These are phyloP conservation scores for Cucumis melo DNA, from an alignment of 306 rosid genomes.

Conservation along the genomic window DNA sequence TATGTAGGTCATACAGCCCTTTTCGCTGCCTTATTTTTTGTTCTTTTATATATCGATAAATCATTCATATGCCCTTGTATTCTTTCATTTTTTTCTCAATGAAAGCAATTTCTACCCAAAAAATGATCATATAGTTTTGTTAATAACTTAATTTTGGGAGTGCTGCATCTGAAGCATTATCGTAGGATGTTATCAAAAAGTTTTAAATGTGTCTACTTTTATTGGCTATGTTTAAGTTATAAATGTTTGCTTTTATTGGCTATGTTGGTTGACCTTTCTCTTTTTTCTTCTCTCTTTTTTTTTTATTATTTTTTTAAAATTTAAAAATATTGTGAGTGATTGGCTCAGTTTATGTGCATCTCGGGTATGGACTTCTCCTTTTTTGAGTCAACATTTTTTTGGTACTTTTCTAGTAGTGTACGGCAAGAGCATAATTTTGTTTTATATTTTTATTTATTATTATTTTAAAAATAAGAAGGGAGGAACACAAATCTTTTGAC, in stretches of 20 bases:
- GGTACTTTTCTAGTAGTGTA: neutral
- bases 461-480: neutral
- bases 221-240: too few species aligned
- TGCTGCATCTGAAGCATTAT: neutral
- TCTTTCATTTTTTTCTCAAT: too few species aligned
- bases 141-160: neutral
- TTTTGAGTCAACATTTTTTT: neutral
- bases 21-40: neutral
- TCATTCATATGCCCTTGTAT: neutral
- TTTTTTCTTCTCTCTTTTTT: neutral
- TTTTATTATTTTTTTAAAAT: too few species aligned
- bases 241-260: neutral
- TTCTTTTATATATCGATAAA: neutral
- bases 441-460: neutral
- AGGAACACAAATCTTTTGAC: neutral
- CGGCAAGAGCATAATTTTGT: neutral
- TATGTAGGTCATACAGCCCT: slow-evolving; percentile 41
- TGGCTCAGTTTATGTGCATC: neutral
- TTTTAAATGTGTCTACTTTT: neutral
- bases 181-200: neutral
- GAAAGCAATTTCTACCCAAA: too few species aligned
- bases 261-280: neutral
- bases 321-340: neutral
- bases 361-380: neutral
- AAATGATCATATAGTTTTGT: neutral